These are phyloP conservation scores for Chaetomium globosum DNA, from an alignment of 2,329 filamentous ascomycete genomes.

Conservation along the genomic window DNA sequence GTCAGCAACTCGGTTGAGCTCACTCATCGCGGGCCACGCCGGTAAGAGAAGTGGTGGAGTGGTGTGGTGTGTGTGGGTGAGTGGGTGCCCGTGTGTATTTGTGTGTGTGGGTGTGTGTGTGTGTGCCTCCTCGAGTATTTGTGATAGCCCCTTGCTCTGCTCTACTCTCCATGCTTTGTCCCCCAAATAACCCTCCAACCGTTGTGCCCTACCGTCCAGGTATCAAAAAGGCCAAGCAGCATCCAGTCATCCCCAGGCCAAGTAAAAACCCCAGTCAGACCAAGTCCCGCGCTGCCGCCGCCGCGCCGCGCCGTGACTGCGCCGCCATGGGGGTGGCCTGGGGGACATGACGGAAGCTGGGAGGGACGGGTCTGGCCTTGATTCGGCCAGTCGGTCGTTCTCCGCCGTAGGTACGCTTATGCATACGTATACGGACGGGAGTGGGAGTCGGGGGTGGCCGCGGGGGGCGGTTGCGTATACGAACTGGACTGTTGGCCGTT, in stretches of 20 bases:
- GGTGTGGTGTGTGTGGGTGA: not conserved
- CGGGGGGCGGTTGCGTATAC: not conserved
- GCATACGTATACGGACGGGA: not conserved
- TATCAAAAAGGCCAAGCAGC: not conserved
- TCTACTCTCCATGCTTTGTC: not conserved
- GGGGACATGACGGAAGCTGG: not conserved
- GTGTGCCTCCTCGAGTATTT: not conserved
- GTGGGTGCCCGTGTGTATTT: not conserved
- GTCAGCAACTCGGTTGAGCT: not conserved
- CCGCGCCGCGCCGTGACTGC: slow-evolving; percentile 10
- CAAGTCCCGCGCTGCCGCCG: not conserved
- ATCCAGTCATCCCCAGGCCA: not conserved
- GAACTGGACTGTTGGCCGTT: not conserved
- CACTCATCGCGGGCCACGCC: not conserved
- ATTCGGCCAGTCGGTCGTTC: not conserved
- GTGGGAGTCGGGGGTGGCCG: no score
- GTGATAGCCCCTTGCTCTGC: not conserved
- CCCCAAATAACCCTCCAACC: not conserved
- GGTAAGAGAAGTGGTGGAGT: no score
- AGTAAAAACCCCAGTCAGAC: not conserved
- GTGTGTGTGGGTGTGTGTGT: not conserved
- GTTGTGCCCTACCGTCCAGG: not conserved
- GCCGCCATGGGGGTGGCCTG: slow-evolving; percentile 4
- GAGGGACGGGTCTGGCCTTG: not conserved
- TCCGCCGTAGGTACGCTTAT: not conserved